Conservation (phyloP, 495 filamentous ascomycete species). For the Cryomyces antarcticus region DNA sequence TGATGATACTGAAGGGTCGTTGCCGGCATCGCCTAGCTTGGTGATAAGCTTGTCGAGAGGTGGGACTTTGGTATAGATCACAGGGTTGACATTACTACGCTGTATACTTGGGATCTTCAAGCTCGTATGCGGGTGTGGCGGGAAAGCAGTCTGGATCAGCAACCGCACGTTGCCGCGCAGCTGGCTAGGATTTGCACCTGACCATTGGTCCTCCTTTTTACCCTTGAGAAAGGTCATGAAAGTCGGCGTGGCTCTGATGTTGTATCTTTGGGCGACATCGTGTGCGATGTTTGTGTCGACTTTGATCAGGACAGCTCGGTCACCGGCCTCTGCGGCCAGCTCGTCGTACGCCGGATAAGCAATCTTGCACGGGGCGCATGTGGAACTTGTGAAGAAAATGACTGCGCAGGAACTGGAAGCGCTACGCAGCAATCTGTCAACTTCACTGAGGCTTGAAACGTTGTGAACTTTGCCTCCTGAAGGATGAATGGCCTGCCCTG, state of each 20-base stretch:
- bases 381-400: conserved; percentile 82
- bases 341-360: conserved; percentile 71
- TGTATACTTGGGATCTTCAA: conserved; percentile 52
- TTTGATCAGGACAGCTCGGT: conserved; percentile 56
- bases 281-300: conserved; percentile 52
- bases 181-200: conserved; percentile 46
- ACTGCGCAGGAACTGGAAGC: conserved; percentile 51
- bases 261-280: conserved; percentile 45
- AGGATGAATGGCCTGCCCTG: background rate
- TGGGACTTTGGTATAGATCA: conserved; percentile 59
- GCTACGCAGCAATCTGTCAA: conserved; percentile 37
- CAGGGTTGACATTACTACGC: conserved; percentile 36
- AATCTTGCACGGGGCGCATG: conserved; percentile 66
- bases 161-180: conserved; percentile 53
- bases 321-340: conserved; percentile 53
- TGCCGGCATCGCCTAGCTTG: conserved; percentile 40
- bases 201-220: conserved; percentile 58
- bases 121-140: conserved; percentile 51
- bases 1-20: conserved; percentile 29
- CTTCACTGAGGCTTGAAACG: conserved; percentile 31
- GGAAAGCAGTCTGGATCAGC: conserved; percentile 56
- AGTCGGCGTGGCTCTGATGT: conserved; percentile 62
- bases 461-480: conserved; percentile 26
- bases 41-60: conserved; percentile 66
- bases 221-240: conserved; percentile 77